A percentile compares a stretch with the other conserved stretches of the same genome.
Conservation (phyloP, 2,329 filamentous ascomycete genomes). For the Clonostachys rhizophaga region DNA sequence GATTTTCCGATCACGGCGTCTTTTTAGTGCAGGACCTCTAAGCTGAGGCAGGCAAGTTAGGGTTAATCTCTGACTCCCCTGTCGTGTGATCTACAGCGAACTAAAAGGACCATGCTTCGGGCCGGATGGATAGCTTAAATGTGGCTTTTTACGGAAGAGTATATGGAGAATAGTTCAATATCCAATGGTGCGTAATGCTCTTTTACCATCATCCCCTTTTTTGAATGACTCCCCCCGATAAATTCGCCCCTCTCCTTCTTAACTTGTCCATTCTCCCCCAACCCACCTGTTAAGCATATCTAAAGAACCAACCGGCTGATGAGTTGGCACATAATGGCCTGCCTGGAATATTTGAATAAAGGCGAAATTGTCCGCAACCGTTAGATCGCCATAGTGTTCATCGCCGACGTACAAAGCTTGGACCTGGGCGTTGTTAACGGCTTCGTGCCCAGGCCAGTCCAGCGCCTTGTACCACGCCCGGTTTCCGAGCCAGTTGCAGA, state of each 20-base stretch:
- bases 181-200: too few relatives aligned
- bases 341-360: slow-evolving; percentile 8
- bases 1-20: too few relatives aligned
- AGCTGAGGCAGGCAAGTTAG: too few relatives aligned
- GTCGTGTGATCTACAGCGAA: too few relatives aligned
- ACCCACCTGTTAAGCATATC: slow-evolving; percentile 10
- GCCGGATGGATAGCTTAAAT: too few relatives aligned
- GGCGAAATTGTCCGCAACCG: slow-evolving; percentile 1
- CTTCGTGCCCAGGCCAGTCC: slow-evolving; percentile 85
- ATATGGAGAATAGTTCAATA: too few relatives aligned
- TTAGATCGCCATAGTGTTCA: slow-evolving; percentile 5
- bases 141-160: too few relatives aligned
- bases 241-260: not conserved
- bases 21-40: too few relatives aligned
- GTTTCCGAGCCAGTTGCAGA: slow-evolving; percentile 98
- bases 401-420: slow-evolving; percentile 51
- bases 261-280: slow-evolving; percentile 3
- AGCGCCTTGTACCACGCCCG: slow-evolving; percentile 91
- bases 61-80: too few relatives aligned
- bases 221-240: too few relatives aligned
- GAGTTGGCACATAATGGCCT: slow-evolving; percentile 6
- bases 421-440: slow-evolving; percentile 67
- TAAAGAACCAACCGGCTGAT: slow-evolving; percentile 5
- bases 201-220: too few relatives aligned
- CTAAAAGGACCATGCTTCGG: too few relatives aligned